Evolutionary conservation across 805 yeast genomes (phyloP).

Genomic region (Candida chilensis): DNA sequence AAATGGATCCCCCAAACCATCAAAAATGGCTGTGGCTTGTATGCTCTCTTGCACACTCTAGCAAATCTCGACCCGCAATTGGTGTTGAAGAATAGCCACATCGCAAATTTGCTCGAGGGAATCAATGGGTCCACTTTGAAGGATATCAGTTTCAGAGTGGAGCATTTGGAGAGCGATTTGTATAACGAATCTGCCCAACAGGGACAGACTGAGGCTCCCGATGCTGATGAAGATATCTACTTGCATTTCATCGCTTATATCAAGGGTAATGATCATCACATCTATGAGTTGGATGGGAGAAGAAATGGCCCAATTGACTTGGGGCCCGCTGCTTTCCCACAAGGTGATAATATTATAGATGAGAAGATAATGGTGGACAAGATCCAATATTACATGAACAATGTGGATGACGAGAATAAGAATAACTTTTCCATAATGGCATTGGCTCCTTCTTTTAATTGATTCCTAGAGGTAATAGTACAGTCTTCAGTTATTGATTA

Average conservation of each 20-base stretch:
- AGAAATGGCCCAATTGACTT: slow-evolving; percentile 65
- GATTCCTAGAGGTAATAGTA: slow-evolving; percentile 2
- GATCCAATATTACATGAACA: slow-evolving; percentile 58
- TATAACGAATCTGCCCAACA: slow-evolving; percentile 35
- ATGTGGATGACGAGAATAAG: slow-evolving; percentile 49
- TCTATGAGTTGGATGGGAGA: slow-evolving; percentile 88
- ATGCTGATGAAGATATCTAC: slow-evolving; percentile 38
- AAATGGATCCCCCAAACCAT: slow-evolving; percentile 85
- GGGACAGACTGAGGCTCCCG: slow-evolving; percentile 66
- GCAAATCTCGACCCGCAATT: slow-evolving; percentile 37
- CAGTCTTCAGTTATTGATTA: no score
- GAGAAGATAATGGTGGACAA: slow-evolving; percentile 40
- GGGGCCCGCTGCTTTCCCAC: slow-evolving; percentile 23
- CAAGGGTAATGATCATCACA: slow-evolving; percentile 41
- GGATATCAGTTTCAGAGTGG: slow-evolving; percentile 7
- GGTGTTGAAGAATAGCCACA: slow-evolving; percentile 23
- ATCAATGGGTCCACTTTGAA: slow-evolving; percentile 15
- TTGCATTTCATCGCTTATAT: slow-evolving; percentile 76
- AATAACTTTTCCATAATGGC: slow-evolving; percentile 74
- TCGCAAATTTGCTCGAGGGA: slow-evolving; percentile 8
- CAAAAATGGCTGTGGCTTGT: slow-evolving; percentile 87
- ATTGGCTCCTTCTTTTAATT: slow-evolving; percentile 46
- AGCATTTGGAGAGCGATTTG: slow-evolving; percentile 13
- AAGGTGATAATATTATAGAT: slow-evolving; percentile 38
- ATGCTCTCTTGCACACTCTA: slow-evolving; percentile 66